phyloP scores from a whole-genome alignment of 257 asterid species.

The Rauvolfia tetraphylla region DNA sequence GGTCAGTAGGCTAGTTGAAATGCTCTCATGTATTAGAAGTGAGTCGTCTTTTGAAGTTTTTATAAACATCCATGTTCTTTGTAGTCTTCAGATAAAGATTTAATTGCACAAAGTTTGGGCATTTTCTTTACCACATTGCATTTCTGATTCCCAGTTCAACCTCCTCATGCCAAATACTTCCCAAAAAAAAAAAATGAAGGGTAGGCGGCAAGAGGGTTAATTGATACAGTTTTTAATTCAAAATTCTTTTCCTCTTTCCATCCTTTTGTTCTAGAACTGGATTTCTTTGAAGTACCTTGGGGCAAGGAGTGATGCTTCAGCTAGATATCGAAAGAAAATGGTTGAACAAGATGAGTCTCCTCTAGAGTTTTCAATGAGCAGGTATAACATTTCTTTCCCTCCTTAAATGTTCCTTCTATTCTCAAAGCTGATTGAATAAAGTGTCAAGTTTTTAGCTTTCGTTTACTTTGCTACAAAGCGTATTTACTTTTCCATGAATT shows the following conservation, averaged over 20 bases:
- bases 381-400: conserved; percentile 30
- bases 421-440: neutral
- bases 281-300: conserved; percentile 65
- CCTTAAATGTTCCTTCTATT: neutral
- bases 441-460: neutral
- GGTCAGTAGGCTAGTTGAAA: neutral
- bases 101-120: neutral
- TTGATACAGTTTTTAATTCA: neutral
- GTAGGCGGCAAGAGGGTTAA: neutral
- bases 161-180: neutral
- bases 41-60: neutral
- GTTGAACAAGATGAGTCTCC: conserved; percentile 41
- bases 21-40: neutral
- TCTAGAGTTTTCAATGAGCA: conserved; percentile 61
- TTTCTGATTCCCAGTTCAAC: neutral
- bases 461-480: neutral
- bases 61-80: neutral
- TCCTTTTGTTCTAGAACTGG: conserved; percentile 53
- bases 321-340: conserved; percentile 46
- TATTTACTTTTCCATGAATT: conserved; percentile 15
- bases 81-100: neutral
- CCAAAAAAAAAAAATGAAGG: neutral
- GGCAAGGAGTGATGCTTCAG: conserved; percentile 51
- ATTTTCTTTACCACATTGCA: neutral
- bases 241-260: conserved; percentile 10